phyloP scores from a whole-genome alignment of 371 early-diverging fungal species.

The Nematocida ironsii region DNA sequence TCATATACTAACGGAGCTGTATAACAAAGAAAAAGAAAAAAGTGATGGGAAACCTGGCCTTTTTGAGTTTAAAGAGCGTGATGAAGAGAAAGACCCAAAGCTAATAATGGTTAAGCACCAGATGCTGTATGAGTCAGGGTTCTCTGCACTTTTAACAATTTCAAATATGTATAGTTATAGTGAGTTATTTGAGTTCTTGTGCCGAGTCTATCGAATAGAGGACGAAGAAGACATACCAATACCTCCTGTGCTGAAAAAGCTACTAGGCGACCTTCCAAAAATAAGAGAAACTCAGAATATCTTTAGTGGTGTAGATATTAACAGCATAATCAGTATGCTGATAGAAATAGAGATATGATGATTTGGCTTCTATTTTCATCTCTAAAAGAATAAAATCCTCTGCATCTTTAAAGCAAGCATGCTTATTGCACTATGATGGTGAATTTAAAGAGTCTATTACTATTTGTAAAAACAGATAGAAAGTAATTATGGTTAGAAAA shows the following conservation, averaged over 20 bases:
- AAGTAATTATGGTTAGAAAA: too few relatives aligned
- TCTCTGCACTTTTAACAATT: conserved; percentile 10
- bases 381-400: background rate
- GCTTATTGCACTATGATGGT: too few relatives aligned
- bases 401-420: background rate
- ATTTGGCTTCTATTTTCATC: background rate
- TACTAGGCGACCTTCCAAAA: conserved; percentile 6
- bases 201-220: conserved; percentile 25
- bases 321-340: conserved; percentile 26
- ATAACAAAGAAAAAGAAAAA: conserved; percentile 14
- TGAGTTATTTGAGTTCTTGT: conserved; percentile 19
- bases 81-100: conserved; percentile 17
- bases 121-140: conserved; percentile 46
- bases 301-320: conserved; percentile 24
- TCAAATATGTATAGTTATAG: background rate
- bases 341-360: conserved; percentile 9
- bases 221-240: conserved; percentile 12
- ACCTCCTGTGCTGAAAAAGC: conserved; percentile 2
- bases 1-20: conserved; percentile 22
- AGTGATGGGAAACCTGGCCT: background rate
- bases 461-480: too few relatives aligned
- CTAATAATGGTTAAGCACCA: conserved; percentile 32
- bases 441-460: too few relatives aligned
- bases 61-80: background rate
- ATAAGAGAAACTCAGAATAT: conserved; percentile 37